Base-by-base conservation (phyloP, 2,329 filamentous ascomycete species). In the Aureobasidium sp. region DNA sequence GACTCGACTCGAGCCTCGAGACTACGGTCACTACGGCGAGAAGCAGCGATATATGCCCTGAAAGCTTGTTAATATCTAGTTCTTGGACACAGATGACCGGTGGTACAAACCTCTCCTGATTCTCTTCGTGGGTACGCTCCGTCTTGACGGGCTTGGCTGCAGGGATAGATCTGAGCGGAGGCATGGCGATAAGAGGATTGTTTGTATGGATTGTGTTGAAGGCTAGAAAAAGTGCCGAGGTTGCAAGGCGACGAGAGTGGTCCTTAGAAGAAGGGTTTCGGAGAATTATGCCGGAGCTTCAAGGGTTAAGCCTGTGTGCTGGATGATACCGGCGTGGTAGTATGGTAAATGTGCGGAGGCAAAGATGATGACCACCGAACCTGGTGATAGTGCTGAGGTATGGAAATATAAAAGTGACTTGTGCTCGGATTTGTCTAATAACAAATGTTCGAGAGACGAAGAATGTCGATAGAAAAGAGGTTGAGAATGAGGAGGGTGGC, bases 11-110 rank as follows among this genome's bases (percentile, higher is more conserved):
- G 86, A 15, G 91, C 91, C 74, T 97, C 91, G 17, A 96, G 78
- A 70, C 88, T 93, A 60, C 92, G 86, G 70, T 97, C 93, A 68
- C 89, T 89, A 66, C 93, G 83, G 66, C 92, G 81, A 6, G 93
- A 97, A 3, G 92, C 92, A 13, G 92, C 92, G 68, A 97, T 94
- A 72, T 95, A 97, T 26, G 92, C 92, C 70, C 92, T 88, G 29
- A 32, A n/a, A 46, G 1, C 2, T 5, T 10, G 9, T 27, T 56
- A 66, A 39, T 12, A 32, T 10, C 26, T 7, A 48, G 3, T 37
- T 51, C 26, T 17, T 23, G 39, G 20, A 9, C n/a, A 29, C 15
- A 32, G 46, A 13, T 6, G n/a, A 36, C 23, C 9, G 20, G 55
- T 13, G 34, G 51, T 37, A 69, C 76, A 64, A 70, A 82, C 80